phyloP scores from a whole-genome alignment of 805 yeast genomes.

The Saturnispora mendoncae region DNA sequence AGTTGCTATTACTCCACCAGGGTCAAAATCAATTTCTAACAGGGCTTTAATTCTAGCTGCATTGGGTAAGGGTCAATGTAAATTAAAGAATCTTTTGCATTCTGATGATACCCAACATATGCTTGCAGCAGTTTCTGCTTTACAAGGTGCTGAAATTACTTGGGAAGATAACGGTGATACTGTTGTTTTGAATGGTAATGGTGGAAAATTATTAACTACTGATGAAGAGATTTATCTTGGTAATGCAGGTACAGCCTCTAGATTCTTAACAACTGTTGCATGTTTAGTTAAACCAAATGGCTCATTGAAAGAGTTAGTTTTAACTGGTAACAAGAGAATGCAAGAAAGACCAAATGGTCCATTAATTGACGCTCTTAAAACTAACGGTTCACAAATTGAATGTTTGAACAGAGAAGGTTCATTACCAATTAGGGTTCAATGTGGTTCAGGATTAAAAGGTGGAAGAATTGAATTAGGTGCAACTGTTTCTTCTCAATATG shows the following conservation, averaged over 20 bases:
- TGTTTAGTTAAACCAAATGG: slow-evolving; percentile 56
- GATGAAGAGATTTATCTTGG: slow-evolving; percentile 74
- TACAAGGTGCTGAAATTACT: slow-evolving; percentile 73
- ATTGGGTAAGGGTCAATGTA: slow-evolving; percentile 76
- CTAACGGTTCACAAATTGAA: slow-evolving; percentile 68
- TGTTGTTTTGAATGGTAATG: slow-evolving; percentile 73
- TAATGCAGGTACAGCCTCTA: slow-evolving; percentile 96
- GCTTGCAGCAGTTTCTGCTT: slow-evolving; percentile 74
- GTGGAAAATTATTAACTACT: slow-evolving; percentile 64
- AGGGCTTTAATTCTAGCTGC: slow-evolving; percentile 92
- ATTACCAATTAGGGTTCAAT: slow-evolving; percentile 64
- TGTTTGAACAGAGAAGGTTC: slow-evolving; percentile 75
- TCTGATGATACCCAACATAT: slow-evolving; percentile 95
- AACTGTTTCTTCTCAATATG: slow-evolving; percentile 94
- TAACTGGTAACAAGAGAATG: slow-evolving; percentile 96
- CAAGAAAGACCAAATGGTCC: slow-evolving; percentile 97
- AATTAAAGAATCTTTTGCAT: slow-evolving; percentile 76
- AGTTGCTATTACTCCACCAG: slow-evolving; percentile 72
- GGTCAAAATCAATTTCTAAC: slow-evolving; percentile 94
- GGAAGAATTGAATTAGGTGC: slow-evolving; percentile 93
- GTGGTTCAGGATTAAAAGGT: slow-evolving; percentile 71
- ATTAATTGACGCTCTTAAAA: slow-evolving; percentile 77
- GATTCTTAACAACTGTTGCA: slow-evolving; percentile 89
- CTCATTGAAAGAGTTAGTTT: slow-evolving; percentile 38
- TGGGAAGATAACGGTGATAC: slow-evolving; percentile 90